These are phyloP conservation scores for Aulographum hederae DNA, from an alignment of 2,329 filamentous ascomycete genomes.

Conservation along the genomic window DNA sequence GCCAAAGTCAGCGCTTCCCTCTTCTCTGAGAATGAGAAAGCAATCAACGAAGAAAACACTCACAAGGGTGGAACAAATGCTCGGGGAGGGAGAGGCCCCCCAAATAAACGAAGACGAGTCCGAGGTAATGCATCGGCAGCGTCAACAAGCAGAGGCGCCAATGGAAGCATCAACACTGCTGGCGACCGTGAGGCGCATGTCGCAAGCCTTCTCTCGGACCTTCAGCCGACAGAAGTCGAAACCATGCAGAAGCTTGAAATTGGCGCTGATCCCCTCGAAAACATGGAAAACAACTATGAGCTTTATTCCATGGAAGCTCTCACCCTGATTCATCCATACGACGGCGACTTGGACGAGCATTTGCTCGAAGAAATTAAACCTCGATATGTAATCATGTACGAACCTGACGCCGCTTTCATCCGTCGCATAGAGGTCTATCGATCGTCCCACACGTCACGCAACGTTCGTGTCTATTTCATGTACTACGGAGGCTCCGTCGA, in stretches of 20 bases:
- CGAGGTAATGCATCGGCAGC: slow-evolving; percentile 50
- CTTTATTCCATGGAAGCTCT: slow-evolving; percentile 83
- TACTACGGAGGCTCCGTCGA: slow-evolving; percentile 92
- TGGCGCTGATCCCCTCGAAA: slow-evolving; percentile 59
- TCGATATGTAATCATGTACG: slow-evolving; percentile 96
- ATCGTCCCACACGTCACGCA: slow-evolving; percentile 77
- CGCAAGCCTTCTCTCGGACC: slow-evolving; percentile 61
- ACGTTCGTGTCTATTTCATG: slow-evolving; percentile 87
- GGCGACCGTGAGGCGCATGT: slow-evolving; percentile 76
- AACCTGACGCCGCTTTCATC: slow-evolving; percentile 88
- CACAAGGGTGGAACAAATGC: slow-evolving; percentile 7
- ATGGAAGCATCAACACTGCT: slow-evolving; percentile 48
- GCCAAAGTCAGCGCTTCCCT: slow-evolving; percentile 64
- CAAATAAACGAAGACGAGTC: slow-evolving; percentile 72
- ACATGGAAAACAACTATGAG: slow-evolving; percentile 85
- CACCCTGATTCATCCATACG: slow-evolving; percentile 79
- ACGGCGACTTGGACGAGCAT: slow-evolving; percentile 89
- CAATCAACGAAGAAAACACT: slow-evolving; percentile 42
- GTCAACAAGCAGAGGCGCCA: slow-evolving; percentile 34
- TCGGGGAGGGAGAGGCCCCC: slow-evolving; percentile 43
- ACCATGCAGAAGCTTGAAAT: slow-evolving; percentile 59
- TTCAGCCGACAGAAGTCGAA: slow-evolving; percentile 65
- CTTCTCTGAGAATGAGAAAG: slow-evolving; percentile 64
- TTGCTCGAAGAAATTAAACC: slow-evolving; percentile 89
- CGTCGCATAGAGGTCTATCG: slow-evolving; percentile 88